Base-by-base conservation (phyloP, 31 red algal species). In the Endocladia muricata region DNA sequence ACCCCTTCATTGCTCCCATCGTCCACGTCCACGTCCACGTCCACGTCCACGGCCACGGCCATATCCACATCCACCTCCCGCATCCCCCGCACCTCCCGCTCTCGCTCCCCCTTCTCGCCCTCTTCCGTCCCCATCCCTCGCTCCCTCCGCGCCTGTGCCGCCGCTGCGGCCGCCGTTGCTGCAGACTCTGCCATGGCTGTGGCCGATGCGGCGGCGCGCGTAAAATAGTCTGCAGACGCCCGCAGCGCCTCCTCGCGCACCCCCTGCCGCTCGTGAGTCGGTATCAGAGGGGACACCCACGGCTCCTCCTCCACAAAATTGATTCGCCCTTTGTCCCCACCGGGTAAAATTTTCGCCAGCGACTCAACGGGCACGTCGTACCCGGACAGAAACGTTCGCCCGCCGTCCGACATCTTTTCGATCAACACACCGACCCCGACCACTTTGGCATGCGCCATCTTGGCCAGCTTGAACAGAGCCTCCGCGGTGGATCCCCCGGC, bases 371-470 rank as follows among this genome's bases (percentile, higher is more conserved):
- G 94, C 52, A 97, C 84, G 48, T 97, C 79, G 68, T 97, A 97
- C 34, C 94, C 94, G 25, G 88, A 87, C 47, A 97, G 70, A 66
- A 92, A 91, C 36, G 94, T 57, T 3, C 87, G 78, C 21, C 94
- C 94, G 0, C 87, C 76, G 55, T 92, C 89, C 54, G 72, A 72
- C 65, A 86, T 88, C 54, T 92, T 88, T 79, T 97, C 94, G 68
- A 97, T 97, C 52, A 96, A 69, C n/a, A 96, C 93, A 6, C 84
- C 93, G 23, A 96, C 78, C 15, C 93, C 93, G 4, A 91, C 88
- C 6, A 96, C 93, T 41, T 75, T 70, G 2, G 93, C 81, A 36
- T 78, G 79, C 37, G 93, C 93, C 93, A 96, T 96, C 28, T 74
- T 66, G 2, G 93, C 93, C 30, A 96, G 83, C 55, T 88, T 86